Percentiles rank a stretch among this genome's conserved stretches.
These are phyloP conservation scores for Tetrahymena borealis DNA, from an alignment of 73 alveolate genomes.

Conservation along the genomic window DNA sequence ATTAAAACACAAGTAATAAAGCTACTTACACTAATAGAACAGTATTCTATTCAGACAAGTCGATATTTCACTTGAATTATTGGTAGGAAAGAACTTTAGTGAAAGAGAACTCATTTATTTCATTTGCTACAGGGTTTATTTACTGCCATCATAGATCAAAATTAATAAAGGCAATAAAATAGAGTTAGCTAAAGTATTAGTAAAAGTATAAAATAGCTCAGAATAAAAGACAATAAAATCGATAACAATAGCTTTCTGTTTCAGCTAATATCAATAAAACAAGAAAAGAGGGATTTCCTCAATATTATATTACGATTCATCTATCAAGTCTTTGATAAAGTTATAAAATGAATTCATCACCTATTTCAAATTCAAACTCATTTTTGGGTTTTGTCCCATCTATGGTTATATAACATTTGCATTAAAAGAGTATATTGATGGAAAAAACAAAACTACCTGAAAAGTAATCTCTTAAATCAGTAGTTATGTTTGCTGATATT, in stretches of 20 bases:
- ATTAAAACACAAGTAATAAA: too few species aligned
- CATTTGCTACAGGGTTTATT: neutral
- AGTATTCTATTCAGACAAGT: too few species aligned
- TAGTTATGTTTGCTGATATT: constrained; percentile 45
- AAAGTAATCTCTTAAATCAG: constrained; percentile 29
- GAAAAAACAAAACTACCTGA: constrained; percentile 14
- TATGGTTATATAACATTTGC: constrained; percentile 24
- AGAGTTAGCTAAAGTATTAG: neutral
- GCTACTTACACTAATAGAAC: too few species aligned
- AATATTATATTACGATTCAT: too few species aligned
- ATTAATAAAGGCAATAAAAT: neutral
- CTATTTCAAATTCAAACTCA: neutral
- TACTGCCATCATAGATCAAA: neutral
- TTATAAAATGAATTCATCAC: neutral
- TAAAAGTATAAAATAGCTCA: neutral
- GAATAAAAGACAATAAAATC: neutral
- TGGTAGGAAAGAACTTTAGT: neutral
- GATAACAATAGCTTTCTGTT: neutral
- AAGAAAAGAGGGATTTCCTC: too few species aligned
- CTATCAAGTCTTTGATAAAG: neutral
- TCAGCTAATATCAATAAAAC: too few species aligned
- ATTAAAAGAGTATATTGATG: neutral
- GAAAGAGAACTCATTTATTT: neutral
- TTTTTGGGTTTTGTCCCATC: constrained; percentile 41
- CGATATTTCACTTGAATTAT: neutral